These are phyloP conservation scores for Lasiodiplodia theobromae DNA, from an alignment of 2,329 filamentous ascomycete genomes.

Conservation along the genomic window DNA sequence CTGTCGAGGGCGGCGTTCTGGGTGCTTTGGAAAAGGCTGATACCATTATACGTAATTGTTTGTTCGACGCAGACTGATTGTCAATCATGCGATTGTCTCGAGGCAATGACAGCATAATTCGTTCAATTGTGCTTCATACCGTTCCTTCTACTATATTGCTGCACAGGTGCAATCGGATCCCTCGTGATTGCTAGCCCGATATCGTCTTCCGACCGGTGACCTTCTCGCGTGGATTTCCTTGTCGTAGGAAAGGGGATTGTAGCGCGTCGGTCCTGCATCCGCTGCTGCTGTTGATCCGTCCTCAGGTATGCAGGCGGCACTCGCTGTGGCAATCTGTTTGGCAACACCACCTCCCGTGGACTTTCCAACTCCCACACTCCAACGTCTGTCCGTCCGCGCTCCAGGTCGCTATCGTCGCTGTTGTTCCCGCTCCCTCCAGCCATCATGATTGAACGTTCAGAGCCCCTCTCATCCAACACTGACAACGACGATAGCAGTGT, in stretches of 20 bases:
- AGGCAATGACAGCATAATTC: too few relatives aligned
- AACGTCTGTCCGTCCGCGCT: background rate
- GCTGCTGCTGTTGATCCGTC: background rate
- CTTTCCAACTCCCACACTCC: background rate
- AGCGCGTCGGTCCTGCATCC: background rate
- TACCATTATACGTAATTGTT: background rate
- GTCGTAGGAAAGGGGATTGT: background rate
- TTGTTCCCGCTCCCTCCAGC: background rate
- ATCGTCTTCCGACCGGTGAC: background rate
- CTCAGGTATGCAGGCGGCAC: background rate
- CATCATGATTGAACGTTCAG: background rate
- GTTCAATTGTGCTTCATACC: background rate
- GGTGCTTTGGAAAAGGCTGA: background rate
- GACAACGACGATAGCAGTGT: constrained; percentile 7
- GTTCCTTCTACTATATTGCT: background rate
- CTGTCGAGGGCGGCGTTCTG: background rate
- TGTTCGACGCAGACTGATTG: background rate
- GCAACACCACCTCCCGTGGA: background rate
- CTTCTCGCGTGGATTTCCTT: background rate
- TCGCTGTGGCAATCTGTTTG: background rate
- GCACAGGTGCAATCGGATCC: background rate
- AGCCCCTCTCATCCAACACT: background rate
- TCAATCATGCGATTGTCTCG: background rate
- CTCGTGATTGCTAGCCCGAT: background rate
- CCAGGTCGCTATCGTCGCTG: background rate